phyloP scores from a whole-genome alignment of 768 basidiomycete species.

The Tephrocybe sp. region DNA sequence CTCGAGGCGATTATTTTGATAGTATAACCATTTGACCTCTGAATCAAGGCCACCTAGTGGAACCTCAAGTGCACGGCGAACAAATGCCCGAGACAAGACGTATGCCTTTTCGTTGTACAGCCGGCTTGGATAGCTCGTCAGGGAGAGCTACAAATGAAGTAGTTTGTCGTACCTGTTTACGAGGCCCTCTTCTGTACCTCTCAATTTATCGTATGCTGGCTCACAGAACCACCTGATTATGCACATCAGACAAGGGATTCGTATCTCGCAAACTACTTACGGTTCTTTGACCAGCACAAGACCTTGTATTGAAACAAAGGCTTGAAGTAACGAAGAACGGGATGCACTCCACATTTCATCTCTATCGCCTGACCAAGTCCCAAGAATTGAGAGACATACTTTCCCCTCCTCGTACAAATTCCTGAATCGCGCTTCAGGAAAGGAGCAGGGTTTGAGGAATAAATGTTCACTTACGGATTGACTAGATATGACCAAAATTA shows the following conservation, averaged over 20 bases:
- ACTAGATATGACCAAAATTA: constrained; percentile 29
- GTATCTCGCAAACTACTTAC: constrained; percentile 41
- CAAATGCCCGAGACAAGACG: constrained; percentile 85
- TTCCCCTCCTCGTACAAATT: constrained; percentile 96
- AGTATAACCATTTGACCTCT: constrained; percentile 77
- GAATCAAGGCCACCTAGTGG: constrained; percentile 67
- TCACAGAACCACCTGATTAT: constrained; percentile 79
- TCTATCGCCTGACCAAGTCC: constrained; percentile 89
- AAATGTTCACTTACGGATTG: constrained; percentile 60
- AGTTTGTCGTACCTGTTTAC: constrained; percentile 64
- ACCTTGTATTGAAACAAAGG: constrained; percentile 91
- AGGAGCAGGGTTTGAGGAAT: background rate
- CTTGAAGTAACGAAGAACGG: constrained; percentile 85
- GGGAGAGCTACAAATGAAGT: constrained; percentile 2
- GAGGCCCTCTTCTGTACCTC: constrained; percentile 86
- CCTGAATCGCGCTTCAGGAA: constrained; percentile 30
- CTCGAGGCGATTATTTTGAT: constrained; percentile 56
- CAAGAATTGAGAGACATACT: constrained; percentile 87
- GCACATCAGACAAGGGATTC: constrained; percentile 4
- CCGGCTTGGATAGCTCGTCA: constrained; percentile 50
- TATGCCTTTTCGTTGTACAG: constrained; percentile 93
- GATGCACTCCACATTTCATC: constrained; percentile 85
- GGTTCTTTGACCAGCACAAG: constrained; percentile 91
- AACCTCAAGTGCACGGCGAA: constrained; percentile 83
- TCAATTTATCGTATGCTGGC: constrained; percentile 88